Conservation (phyloP, 1,284 basidiomycete genomes). For the Hemileccinum hortonii region DNA sequence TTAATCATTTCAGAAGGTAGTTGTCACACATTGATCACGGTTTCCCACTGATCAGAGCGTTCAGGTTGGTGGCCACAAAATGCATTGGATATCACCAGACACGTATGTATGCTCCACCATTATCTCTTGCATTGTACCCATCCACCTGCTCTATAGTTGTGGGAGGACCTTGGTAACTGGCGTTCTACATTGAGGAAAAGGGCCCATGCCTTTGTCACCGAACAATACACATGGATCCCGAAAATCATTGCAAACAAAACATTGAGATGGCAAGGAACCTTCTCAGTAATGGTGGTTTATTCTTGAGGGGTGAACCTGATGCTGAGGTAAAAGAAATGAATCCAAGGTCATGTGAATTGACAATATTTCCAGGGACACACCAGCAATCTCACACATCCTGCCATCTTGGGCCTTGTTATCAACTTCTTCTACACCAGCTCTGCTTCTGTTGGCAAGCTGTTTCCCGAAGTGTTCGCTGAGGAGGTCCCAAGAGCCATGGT, state of each 20-base stretch:
- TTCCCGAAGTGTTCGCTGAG: neutral
- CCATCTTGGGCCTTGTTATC: neutral
- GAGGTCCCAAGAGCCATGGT: neutral
- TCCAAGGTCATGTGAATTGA: neutral
- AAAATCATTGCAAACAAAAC: neutral
- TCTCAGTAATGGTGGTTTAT: neutral
- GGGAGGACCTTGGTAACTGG: constrained; percentile 13
- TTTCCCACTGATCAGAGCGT: too few relatives aligned
- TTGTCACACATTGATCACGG: too few relatives aligned
- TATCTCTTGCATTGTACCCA: too few relatives aligned
- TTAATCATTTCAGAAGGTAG: too few relatives aligned
- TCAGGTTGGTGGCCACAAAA: too few relatives aligned
- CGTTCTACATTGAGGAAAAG: constrained; percentile 6
- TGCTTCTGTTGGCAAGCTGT: neutral
- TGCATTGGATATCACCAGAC: too few relatives aligned
- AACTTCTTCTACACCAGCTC: constrained; percentile 8
- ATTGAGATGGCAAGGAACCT: constrained; percentile 1
- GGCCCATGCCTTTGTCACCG: neutral
- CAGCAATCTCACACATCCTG: constrained; percentile 9
- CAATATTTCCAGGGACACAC: constrained; percentile 1
- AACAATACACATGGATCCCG: constrained; percentile 7
- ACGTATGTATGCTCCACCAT: too few relatives aligned
- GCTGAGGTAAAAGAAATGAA: neutral
- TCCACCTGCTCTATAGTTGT: neutral
- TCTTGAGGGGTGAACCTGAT: constrained; percentile 8